These are phyloP conservation scores for Rhizophagus clarus DNA, from an alignment of 192 early-diverging fungal genomes.

Conservation along the genomic window DNA sequence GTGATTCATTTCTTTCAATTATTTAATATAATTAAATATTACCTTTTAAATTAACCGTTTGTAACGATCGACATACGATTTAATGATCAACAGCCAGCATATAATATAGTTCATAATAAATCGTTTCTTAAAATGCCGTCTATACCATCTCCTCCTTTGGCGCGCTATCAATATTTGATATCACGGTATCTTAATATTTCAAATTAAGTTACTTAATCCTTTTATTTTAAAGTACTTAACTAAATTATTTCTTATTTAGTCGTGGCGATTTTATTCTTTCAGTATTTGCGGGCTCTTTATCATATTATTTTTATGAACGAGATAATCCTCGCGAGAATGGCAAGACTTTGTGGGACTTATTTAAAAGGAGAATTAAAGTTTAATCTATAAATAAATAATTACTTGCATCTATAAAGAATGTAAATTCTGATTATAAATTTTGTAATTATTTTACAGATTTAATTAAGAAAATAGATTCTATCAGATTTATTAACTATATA, in stretches of 20 bases:
- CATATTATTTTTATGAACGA: slow-evolving; percentile 12
- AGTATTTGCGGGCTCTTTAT: slow-evolving; percentile 8
- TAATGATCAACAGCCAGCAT: too few species aligned
- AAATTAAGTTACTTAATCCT: not conserved
- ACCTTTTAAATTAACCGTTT: too few species aligned
- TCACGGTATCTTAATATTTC: not conserved
- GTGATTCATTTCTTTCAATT: too few species aligned
- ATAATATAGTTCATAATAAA: too few species aligned
- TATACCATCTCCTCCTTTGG: not conserved
- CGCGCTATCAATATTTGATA: not conserved
- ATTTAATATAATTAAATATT: too few species aligned
- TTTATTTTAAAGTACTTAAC: not conserved
- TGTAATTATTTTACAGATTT: too few species aligned
- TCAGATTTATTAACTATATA: too few species aligned
- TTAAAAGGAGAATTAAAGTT: not conserved
- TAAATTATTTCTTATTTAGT: not conserved
- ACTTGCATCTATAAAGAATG: too few species aligned
- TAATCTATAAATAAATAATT: not conserved
- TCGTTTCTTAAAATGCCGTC: not conserved
- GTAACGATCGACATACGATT: too few species aligned
- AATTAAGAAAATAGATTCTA: too few species aligned
- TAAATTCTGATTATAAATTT: too few species aligned
- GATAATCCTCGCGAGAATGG: not conserved
- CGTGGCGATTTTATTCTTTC: not conserved
- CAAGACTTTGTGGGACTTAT: not conserved